phyloP scores from a whole-genome alignment of 768 basidiomycete genomes.

The Plicaturopsis crispa region DNA sequence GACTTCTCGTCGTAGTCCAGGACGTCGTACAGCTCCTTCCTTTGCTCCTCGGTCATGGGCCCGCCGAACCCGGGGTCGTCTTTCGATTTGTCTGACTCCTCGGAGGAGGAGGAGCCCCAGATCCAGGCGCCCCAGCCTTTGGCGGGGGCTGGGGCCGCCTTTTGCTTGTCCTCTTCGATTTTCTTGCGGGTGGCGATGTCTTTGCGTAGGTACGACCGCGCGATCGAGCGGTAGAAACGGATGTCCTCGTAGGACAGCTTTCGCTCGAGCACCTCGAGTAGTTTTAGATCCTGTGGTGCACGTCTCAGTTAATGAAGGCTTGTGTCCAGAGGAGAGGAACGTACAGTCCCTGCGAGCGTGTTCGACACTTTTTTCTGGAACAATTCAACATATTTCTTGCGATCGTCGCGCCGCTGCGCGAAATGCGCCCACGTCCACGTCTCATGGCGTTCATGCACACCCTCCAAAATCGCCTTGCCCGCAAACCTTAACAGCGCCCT shows the following conservation, averaged over 20 bases:
- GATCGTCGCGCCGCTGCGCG: slow-evolving; percentile 78
- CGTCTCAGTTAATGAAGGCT: too few species aligned
- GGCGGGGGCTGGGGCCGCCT: slow-evolving; percentile 39
- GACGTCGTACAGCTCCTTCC: slow-evolving; percentile 81
- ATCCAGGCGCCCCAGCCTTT: slow-evolving; percentile 71
- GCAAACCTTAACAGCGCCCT: slow-evolving; percentile 75
- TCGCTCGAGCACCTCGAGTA: slow-evolving; percentile 61
- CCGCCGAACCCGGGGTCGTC: slow-evolving; percentile 55
- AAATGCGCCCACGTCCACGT: slow-evolving; percentile 95
- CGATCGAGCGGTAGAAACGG: slow-evolving; percentile 94
- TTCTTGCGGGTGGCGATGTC: slow-evolving; percentile 65
- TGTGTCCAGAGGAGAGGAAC: slow-evolving; percentile 17
- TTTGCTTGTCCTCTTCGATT: slow-evolving; percentile 60
- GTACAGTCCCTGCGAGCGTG: slow-evolving; percentile 46
- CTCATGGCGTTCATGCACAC: slow-evolving; percentile 72
- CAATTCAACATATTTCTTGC: slow-evolving; percentile 75
- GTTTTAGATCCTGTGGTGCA: slow-evolving; percentile 12
- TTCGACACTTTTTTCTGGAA: slow-evolving; percentile 71
- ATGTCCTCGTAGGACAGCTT: slow-evolving; percentile 92
- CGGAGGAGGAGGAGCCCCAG: slow-evolving; percentile 54
- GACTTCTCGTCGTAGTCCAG: slow-evolving; percentile 90
- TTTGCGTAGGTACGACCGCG: slow-evolving; percentile 80
- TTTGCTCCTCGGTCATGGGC: slow-evolving; percentile 83
- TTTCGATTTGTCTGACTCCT: slow-evolving; percentile 23
- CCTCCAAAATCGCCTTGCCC: slow-evolving; percentile 67